phyloP scores from a whole-genome alignment of 2,329 filamentous ascomycete genomes.

The Alternaria angustiovoidea region DNA sequence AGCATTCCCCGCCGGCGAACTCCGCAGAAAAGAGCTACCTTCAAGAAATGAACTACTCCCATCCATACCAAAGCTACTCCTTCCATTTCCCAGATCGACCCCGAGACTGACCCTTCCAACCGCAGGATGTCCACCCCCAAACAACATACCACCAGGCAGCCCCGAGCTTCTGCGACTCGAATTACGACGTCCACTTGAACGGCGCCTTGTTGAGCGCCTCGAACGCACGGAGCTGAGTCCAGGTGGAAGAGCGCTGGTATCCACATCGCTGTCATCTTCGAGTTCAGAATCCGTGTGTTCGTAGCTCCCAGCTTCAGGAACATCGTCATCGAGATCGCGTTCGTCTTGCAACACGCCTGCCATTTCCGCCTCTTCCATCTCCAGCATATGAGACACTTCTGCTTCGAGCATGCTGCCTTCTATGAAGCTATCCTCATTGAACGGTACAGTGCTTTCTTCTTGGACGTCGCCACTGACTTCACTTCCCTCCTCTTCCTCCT shows the following conservation, averaged over 20 bases:
- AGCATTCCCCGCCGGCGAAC: slow-evolving; percentile 39
- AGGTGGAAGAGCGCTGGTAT: slow-evolving; percentile 22
- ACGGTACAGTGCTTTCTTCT: slow-evolving; percentile 51
- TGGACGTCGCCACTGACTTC: slow-evolving; percentile 33
- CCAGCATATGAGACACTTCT: slow-evolving; percentile 50
- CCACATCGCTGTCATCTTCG: slow-evolving; percentile 50
- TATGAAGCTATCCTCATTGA: slow-evolving; percentile 59
- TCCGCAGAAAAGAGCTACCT: slow-evolving; percentile 47
- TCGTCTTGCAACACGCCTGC: slow-evolving; percentile 58
- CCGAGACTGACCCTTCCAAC: slow-evolving; percentile 26
- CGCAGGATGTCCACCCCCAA: slow-evolving; percentile 8
- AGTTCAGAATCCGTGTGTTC: slow-evolving; percentile 64
- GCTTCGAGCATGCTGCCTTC: slow-evolving; percentile 55
- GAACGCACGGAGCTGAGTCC: slow-evolving; percentile 31
- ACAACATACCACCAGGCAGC: slow-evolving; percentile 16
- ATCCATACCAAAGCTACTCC: slow-evolving; percentile 45
- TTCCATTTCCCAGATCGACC: slow-evolving; percentile 31
- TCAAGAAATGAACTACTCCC: slow-evolving; percentile 49
- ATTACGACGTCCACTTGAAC: slow-evolving; percentile 31
- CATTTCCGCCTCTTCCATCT: slow-evolving; percentile 58
- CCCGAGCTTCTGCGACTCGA: slow-evolving; percentile 33
- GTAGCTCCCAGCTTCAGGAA: slow-evolving; percentile 62
- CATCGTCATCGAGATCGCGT: slow-evolving; percentile 59
- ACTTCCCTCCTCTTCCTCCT: slow-evolving; percentile 12
- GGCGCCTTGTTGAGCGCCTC: slow-evolving; percentile 29